Evolutionary conservation across 495 filamentous ascomycete species (phyloP), one percentile per base, ranked within the genome.

Genomic region (Talaromyces stipitatus): DNA sequence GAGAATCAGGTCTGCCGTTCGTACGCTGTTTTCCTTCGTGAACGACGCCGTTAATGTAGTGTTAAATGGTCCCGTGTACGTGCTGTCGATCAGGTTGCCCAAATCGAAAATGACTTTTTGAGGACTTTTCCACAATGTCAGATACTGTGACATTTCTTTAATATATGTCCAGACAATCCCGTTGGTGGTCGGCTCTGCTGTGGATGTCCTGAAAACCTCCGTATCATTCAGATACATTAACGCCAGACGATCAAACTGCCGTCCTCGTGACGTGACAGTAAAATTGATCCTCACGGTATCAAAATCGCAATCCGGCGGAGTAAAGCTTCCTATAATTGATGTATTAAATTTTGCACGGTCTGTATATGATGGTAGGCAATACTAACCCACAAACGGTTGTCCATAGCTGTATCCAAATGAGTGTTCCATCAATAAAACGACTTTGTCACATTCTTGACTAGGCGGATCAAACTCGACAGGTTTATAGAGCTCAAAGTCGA

Each of bases 71-170:
- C 83, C 91, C 2, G 91, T 95, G 65, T 94, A 95, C 11, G 75
- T 82, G 56, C 83, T 77, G 54, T 89, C 80, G 22, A 94, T 75
- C 6, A 91, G 61, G 58, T 95, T 95, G 6, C 86, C 88, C 0
- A 95, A 79, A 46, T 95, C 90, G 61, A 95, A 92, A 33, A 92
- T 90, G 58, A 94, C 65, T 66, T 84, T 91, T 61, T 91, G 89
- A 0, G 79, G 73, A 28, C 77, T 43, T 29, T 78, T 77, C 79
- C 88, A 88, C 16, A 96, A 73, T 4, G 79, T 69, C 14, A 87
- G 74, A 69, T 84, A 92, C 56, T 85, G 76, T 0, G 87, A 86
- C 82, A 92, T 85, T 60, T 96, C 91, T 67, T 96, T 96, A 56
- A 85, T 74, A 57, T 94, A 92, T 2, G 85, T 87, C 85, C 78